Evolutionary conservation across 1,139 yeast species (phyloP).

Genomic region (Ogataea hybrid): DNA sequence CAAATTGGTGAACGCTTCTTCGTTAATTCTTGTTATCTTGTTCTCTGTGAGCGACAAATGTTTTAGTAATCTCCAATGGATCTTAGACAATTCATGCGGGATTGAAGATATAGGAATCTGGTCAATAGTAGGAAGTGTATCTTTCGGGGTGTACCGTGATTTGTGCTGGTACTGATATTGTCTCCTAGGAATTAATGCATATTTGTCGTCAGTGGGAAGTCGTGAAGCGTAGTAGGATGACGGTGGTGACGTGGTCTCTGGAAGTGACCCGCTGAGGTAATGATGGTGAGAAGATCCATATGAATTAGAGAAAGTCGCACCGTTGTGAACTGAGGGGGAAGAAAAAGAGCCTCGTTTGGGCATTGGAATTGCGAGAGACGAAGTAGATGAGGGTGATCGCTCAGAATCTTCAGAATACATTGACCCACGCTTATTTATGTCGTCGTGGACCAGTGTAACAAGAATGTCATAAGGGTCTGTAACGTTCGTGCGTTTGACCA

Average conservation of each 20-base stretch:
- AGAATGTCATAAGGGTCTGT: conserved; percentile 50
- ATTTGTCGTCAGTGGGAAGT: conserved; percentile 21
- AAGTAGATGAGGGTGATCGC: conserved; percentile 10
- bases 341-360: conserved; percentile 22
- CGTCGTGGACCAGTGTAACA: conserved; percentile 56
- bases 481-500: conserved; percentile 50
- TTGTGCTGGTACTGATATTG: conserved; percentile 25
- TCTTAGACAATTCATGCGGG: not conserved
- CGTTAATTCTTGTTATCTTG: conserved; percentile 45
- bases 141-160: conserved; percentile 19
- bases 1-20: conserved; percentile 48
- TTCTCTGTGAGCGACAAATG: conserved; percentile 60
- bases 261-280: conserved; percentile 21
- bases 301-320: conserved; percentile 16
- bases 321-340: conserved; percentile 22
- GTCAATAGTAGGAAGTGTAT: conserved; percentile 18
- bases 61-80: conserved; percentile 51
- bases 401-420: conserved; percentile 22
- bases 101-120: conserved; percentile 8
- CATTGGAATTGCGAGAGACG: conserved; percentile 15
- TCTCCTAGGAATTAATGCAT: conserved; percentile 21
- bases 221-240: conserved; percentile 23
- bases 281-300: conserved; percentile 21
- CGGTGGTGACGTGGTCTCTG: conserved; percentile 19
- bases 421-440: conserved; percentile 41